A percentile compares a stretch with the other conserved stretches of the same genome.
Evolutionary conservation across 768 basidiomycete genomes (phyloP).

Genomic region (Chlorophyllum brunneum): DNA sequence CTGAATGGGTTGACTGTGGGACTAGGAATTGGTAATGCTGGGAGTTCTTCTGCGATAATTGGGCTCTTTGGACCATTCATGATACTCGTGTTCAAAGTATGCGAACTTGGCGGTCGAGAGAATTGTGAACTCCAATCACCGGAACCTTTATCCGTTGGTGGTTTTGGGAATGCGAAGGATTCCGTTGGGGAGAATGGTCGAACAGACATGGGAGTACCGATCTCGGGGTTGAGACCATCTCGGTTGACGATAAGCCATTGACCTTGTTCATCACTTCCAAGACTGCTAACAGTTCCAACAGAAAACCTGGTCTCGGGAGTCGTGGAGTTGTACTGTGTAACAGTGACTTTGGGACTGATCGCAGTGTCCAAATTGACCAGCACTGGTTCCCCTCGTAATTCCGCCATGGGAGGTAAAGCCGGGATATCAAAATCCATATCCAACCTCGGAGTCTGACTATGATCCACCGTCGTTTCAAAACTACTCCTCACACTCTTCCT

Average conservation of each 20-base stretch:
- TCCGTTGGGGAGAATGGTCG: conserved; percentile 67
- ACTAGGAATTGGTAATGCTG: not conserved
- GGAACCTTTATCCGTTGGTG: conserved; percentile 32
- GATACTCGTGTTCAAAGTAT: not conserved
- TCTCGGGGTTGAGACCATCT: conserved; percentile 23
- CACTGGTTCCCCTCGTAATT: conserved; percentile 37
- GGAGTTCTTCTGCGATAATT: not conserved
- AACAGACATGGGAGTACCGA: conserved; percentile 53
- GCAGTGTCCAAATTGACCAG: conserved; percentile 28
- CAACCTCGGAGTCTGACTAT: conserved; percentile 26
- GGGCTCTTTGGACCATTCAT: not conserved
- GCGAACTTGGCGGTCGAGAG: conserved; percentile 1
- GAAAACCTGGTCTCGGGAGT: conserved; percentile 29
- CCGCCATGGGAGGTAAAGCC: conserved; percentile 51
- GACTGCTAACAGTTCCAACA: conserved; percentile 35
- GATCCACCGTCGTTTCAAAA: conserved; percentile 61
- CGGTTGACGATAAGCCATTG: conserved; percentile 38
- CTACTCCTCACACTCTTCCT: conserved; percentile 43
- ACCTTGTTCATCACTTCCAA: conserved; percentile 17
- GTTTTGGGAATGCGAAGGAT: conserved; percentile 66
- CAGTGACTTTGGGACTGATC: not conserved
- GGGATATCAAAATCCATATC: conserved; percentile 27
- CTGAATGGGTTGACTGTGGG: conserved; percentile 8
- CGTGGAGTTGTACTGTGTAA: conserved; percentile 11
- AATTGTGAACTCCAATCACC: conserved; percentile 3